A percentile compares a stretch with the other conserved stretches of the same genome.
These are phyloP conservation scores for Ambrosia trifida DNA, from an alignment of 129 eudicot genomes.

Conservation along the genomic window DNA sequence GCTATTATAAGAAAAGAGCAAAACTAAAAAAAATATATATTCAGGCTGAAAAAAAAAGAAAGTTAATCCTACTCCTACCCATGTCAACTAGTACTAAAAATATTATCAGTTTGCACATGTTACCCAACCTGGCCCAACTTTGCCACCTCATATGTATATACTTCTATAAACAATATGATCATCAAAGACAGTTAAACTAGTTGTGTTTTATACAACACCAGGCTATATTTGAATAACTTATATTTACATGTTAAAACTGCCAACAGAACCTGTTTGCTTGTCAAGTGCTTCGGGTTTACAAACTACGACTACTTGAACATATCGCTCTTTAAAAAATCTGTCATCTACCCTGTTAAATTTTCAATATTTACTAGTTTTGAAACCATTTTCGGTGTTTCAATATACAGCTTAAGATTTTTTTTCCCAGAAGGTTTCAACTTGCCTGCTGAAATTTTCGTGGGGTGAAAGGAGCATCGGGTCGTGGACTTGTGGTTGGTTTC, in stretches of 20 bases:
- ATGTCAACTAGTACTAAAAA: too few species aligned
- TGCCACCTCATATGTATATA: too few species aligned
- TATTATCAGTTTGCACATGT: too few species aligned
- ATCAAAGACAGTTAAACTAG: background rate
- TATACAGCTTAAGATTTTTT: background rate
- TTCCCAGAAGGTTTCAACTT: slow-evolving; percentile 1
- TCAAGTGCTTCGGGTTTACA: background rate
- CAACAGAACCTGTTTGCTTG: background rate
- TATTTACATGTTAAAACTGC: slow-evolving; percentile 9
- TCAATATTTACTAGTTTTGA: background rate
- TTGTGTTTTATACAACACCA: background rate
- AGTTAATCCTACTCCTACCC: too few species aligned
- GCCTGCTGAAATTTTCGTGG: background rate
- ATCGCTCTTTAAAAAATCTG: background rate
- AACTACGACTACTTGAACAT: background rate
- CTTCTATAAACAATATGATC: background rate
- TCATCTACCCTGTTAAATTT: background rate
- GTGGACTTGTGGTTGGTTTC: background rate
- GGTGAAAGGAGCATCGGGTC: background rate
- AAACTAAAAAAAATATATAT: too few species aligned
- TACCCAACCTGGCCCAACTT: too few species aligned
- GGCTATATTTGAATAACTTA: background rate
- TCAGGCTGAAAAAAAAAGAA: too few species aligned
- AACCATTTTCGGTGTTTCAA: background rate
- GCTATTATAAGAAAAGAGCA: too few species aligned